Conservation (phyloP, 1,139 yeast species). For the Pichia sp. region DNA sequence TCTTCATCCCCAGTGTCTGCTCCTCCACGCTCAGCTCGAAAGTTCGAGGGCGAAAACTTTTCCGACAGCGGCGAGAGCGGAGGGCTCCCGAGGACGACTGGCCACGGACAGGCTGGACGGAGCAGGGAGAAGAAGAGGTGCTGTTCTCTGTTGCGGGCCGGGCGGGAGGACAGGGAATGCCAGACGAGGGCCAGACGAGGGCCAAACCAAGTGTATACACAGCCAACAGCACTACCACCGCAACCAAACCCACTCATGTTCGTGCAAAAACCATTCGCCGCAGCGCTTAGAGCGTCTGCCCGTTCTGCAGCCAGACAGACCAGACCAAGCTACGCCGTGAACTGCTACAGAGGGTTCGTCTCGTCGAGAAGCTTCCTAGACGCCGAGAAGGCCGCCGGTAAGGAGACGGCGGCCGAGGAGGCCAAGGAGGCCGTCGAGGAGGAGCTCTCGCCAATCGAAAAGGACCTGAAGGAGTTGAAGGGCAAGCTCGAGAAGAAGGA, state of each 20-base stretch:
- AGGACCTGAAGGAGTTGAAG: slow-evolving; percentile 42
- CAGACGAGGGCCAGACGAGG: background rate
- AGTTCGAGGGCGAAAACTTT: slow-evolving; percentile 1
- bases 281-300: slow-evolving; percentile 11
- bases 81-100: background rate
- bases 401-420: slow-evolving; percentile 4
- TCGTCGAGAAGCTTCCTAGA: slow-evolving; percentile 15
- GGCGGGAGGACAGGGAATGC: background rate
- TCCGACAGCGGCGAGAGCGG: background rate
- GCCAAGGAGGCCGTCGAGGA: slow-evolving; percentile 15
- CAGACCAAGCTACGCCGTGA: slow-evolving; percentile 5
- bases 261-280: slow-evolving; percentile 11
- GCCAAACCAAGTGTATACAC: background rate
- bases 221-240: too few relatives aligned
- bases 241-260: slow-evolving; percentile 3
- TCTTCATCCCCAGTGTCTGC: background rate
- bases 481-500: slow-evolving; percentile 61
- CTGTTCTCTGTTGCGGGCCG: too few relatives aligned
- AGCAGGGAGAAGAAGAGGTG: background rate
- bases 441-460: slow-evolving; percentile 23
- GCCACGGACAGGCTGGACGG: too few relatives aligned
- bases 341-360: slow-evolving; percentile 10
- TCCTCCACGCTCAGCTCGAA: background rate
- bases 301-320: slow-evolving; percentile 5
- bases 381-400: slow-evolving; percentile 2